Conservation (phyloP, 73 alveolate genomes). For the Paramecium pentaurelia region DNA sequence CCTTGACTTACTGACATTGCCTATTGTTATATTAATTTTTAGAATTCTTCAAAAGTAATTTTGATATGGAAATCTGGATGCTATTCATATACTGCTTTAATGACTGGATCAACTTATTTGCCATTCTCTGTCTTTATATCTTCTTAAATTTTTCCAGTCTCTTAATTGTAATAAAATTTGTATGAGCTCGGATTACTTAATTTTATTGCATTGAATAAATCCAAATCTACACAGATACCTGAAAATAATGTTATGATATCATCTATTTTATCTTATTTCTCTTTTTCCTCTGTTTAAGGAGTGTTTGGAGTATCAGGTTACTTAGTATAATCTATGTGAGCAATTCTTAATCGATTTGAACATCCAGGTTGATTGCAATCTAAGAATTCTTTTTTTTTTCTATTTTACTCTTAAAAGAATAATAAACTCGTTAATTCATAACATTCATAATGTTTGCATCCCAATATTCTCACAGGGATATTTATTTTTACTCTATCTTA, state of each 20-base stretch:
- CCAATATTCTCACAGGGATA: background rate
- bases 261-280: background rate
- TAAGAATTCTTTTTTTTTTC: background rate
- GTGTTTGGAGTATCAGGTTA: background rate
- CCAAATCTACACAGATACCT: background rate
- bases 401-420: background rate
- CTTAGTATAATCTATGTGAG: background rate
- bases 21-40: background rate
- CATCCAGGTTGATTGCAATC: background rate
- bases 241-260: background rate
- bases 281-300: background rate
- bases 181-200: background rate
- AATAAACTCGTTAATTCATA: background rate
- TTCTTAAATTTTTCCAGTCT: background rate
- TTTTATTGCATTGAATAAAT: background rate
- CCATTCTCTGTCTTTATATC: background rate
- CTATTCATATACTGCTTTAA: background rate
- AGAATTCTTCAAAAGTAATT: background rate
- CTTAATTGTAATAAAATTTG: background rate
- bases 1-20: background rate
- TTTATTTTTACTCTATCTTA: background rate
- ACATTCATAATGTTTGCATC: background rate
- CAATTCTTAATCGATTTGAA: background rate
- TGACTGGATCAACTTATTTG: background rate
- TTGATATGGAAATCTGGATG: background rate